These are phyloP conservation scores for Penicillium sp. DNA, from an alignment of 2,329 filamentous ascomycete species.

Conservation along the genomic window DNA sequence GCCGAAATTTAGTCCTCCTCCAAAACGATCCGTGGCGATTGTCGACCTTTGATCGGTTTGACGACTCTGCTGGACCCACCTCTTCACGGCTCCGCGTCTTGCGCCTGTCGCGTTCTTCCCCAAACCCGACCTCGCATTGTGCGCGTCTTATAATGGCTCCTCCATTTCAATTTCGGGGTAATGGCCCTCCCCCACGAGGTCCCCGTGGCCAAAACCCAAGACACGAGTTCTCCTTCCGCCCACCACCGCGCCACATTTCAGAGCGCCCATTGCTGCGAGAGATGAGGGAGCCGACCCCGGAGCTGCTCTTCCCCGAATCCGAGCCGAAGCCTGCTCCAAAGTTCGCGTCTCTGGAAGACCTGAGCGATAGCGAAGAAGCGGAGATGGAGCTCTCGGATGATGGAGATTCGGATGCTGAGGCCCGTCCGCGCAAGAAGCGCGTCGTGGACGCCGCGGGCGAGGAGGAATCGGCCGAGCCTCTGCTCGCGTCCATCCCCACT, in stretches of 20 bases:
- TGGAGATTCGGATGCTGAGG: slow-evolving; percentile 31
- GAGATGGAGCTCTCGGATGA: slow-evolving; percentile 42
- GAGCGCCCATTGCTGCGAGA: slow-evolving; percentile 34
- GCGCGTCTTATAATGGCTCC: slow-evolving; percentile 5
- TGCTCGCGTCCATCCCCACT: slow-evolving; percentile 10
- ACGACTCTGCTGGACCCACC: too few relatives aligned
- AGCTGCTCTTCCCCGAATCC: slow-evolving; percentile 22
- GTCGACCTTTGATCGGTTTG: too few relatives aligned
- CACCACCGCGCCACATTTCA: slow-evolving; percentile 26
- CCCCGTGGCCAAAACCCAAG: slow-evolving; percentile 18
- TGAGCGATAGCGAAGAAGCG: slow-evolving; percentile 43
- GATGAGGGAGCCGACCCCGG: slow-evolving; percentile 33
- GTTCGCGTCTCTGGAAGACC: slow-evolving; percentile 32
- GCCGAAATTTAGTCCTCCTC: too few relatives aligned
- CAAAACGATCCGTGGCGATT: too few relatives aligned
- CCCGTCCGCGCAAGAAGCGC: slow-evolving; percentile 37
- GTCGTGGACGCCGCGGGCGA: slow-evolving; percentile 23
- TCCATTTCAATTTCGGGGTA: slow-evolving; percentile 17
- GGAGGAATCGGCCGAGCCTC: slow-evolving; percentile 16
- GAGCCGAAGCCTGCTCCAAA: slow-evolving; percentile 28
- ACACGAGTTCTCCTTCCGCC: slow-evolving; percentile 40
- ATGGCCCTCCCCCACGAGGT: slow-evolving; percentile 1
- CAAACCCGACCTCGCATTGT: not conserved
- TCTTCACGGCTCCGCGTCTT: not conserved
- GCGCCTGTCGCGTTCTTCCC: not conserved